Base-by-base conservation (phyloP, 129 eudicot species). In the Cynara cardunculus region DNA sequence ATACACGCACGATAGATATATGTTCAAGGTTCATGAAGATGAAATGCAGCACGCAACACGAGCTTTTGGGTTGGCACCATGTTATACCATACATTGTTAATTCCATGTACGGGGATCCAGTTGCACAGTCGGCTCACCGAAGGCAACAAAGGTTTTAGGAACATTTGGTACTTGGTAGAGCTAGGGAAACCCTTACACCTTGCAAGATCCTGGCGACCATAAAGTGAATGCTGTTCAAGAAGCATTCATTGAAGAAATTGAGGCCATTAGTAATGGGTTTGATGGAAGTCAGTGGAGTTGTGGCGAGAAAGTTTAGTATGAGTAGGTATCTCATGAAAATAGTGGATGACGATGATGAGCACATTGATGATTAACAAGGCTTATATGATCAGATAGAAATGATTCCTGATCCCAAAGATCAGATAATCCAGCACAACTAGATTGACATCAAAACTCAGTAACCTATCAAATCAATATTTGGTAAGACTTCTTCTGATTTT, bases 401-500 rank as follows among this genome's bases (percentile, higher is more conserved):
- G 19, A 59, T 19, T 59, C 25, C 2, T 19, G 66, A 25, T 59
- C 1, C 66, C 66, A n/a, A 5, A 12, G 46, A 24, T 78, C 74
- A 67, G 24, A 34, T 16, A 77, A 39, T 34, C 72, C 65, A 78
- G 19, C 44, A 39, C 81, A 39, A 41, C 10, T 37, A 61, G 16
- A 46, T 46, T 14, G 59, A 61, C 78, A 71, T 72, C 61, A 71
- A 72, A 59, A 18, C 34, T 72, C 72, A 62, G 39, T 25, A 80
- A 62, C 24, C 32, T 32, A 22, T 62, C 21, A 8, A 3, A 25
- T 61, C 13, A 46, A 28, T 8, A n/a, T 73, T 18, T 12, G 35
- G 16, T 19, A 73, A 66, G 68, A 79, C 70, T 59, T 81, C 22
- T 68, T 75, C 28, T 4, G 39, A 69, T 76, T 69, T 75, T 59